Conservation (phyloP, 75 land plant species). For the Selaginella tamariscina region DNA sequence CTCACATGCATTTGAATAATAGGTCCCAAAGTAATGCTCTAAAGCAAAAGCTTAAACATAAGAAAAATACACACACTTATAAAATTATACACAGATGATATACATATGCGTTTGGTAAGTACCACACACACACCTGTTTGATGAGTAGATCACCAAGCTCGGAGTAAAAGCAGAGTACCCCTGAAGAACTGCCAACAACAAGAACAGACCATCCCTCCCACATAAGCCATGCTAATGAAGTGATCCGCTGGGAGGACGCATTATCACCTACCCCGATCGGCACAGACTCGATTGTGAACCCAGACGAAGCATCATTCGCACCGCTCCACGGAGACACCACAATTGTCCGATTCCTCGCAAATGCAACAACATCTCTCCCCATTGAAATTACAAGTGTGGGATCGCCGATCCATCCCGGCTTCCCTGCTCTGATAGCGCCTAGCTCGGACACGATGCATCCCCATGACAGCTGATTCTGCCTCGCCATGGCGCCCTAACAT, state of each 20-base stretch:
- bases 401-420: not conserved
- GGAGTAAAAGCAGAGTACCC: not conserved
- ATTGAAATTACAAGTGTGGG: not conserved
- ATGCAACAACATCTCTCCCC: not conserved
- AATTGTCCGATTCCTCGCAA: not conserved
- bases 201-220: slow-evolving; percentile 1
- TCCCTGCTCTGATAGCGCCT: not conserved
- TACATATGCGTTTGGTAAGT: not conserved
- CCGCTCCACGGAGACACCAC: not conserved
- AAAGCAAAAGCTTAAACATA: no score
- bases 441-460: not conserved
- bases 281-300: not conserved
- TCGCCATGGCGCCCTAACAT: not conserved
- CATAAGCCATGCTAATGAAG: not conserved
- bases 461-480: not conserved
- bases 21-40: not conserved
- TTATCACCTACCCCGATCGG: not conserved
- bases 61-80: no score
- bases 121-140: not conserved
- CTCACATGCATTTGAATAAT: not conserved
- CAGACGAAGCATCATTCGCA: not conserved
- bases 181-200: not conserved
- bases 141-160: not conserved
- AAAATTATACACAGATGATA: no score
- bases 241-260: not conserved